phyloP scores from a whole-genome alignment of 257 asterid species.

The Ballota nigra region DNA sequence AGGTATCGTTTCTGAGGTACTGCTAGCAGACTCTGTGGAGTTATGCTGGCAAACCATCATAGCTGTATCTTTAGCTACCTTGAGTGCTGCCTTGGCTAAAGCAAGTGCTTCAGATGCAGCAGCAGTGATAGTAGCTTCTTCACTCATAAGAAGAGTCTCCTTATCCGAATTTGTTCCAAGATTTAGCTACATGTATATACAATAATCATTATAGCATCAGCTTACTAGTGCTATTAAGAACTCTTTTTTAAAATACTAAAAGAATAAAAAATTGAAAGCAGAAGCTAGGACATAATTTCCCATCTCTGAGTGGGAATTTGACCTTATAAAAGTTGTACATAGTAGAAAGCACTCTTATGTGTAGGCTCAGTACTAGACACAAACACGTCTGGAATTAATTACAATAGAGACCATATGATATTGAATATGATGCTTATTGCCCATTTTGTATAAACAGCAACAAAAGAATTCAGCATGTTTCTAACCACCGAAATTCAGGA shows the following conservation, averaged over 20 bases:
- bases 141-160: slow-evolving; percentile 54
- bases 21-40: slow-evolving; percentile 27
- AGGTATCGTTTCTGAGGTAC: slow-evolving; percentile 16
- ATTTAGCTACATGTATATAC: slow-evolving; percentile 47
- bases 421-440: slow-evolving; percentile 12
- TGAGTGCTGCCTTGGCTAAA: slow-evolving; percentile 81
- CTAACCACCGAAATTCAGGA: slow-evolving; percentile 7
- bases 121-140: slow-evolving; percentile 73
- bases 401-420: not conserved
- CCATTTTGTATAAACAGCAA: not conserved
- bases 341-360: slow-evolving; percentile 9
- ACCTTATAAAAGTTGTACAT: not conserved
- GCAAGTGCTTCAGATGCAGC: slow-evolving; percentile 95
- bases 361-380: too few species aligned
- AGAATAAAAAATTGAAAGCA: not conserved
- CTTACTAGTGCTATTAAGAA: slow-evolving; percentile 9
- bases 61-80: slow-evolving; percentile 85
- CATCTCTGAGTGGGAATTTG: not conserved
- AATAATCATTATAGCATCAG: slow-evolving; percentile 16
- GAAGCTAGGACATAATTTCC: slow-evolving; percentile 3
- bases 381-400: not conserved
- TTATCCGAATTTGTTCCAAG: slow-evolving; percentile 43
- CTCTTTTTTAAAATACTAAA: not conserved
- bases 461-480: not conserved
- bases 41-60: slow-evolving; percentile 44